A percentile compares a stretch with the other conserved stretches of the same genome.
Evolutionary conservation across 257 asterid species (phyloP).

Genomic region (Primulina eburnea): DNA sequence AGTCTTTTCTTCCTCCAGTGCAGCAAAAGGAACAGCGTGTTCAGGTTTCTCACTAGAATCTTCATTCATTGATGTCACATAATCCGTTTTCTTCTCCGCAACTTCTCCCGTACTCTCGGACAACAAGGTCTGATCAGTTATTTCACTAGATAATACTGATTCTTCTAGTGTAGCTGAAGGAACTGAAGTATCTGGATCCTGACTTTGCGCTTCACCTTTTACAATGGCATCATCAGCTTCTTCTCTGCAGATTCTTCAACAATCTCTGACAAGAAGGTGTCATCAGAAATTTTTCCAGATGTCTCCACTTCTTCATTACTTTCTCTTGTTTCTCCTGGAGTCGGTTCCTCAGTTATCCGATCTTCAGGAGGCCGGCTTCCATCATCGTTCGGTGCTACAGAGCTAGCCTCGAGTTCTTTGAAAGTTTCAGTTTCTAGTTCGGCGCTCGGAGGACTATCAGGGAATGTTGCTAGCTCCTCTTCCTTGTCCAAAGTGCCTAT

Average conservation of each 20-base stretch:
- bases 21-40: neutral
- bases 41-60: neutral
- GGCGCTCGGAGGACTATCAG: neutral
- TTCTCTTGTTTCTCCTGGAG: neutral
- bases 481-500: neutral
- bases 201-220: neutral
- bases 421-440: neutral
- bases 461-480: neutral
- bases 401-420: neutral
- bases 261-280: too few species aligned
- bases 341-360: neutral
- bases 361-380: neutral
- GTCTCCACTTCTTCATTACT: neutral
- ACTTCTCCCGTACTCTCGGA: constrained; percentile 28
- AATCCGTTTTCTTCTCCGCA: constrained; percentile 24
- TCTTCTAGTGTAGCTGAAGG: neutral
- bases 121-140: constrained; percentile 15
- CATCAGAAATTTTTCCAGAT: neutral
- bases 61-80: neutral
- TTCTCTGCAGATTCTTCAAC: neutral
- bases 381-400: neutral
- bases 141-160: neutral
- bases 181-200: neutral
- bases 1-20: neutral
- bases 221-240: neutral